Base-by-base conservation (phyloP, 2,329 filamentous ascomycete species). In the Orbilia oligospora region DNA sequence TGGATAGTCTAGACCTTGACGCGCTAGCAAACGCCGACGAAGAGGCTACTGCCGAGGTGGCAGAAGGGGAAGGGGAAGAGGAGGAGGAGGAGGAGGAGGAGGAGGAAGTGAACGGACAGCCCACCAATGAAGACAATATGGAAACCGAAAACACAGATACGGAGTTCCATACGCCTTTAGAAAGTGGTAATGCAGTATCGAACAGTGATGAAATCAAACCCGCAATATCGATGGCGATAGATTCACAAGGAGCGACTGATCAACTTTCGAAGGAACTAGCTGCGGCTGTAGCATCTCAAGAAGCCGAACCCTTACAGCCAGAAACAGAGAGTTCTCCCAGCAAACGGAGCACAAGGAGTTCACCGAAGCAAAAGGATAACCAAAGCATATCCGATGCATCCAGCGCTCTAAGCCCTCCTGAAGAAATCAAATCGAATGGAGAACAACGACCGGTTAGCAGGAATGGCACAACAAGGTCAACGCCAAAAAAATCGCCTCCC, bases 141-240 rank as follows among this genome's bases (percentile, higher is more conserved):
- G 75, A 78, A 41, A 72, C 68, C 22, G 75, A 72, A 65, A 72
- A 66, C 53, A 69, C 68, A 1, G 55, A 78, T 41, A 58, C 68
- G 12, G 75, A 72, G 46, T 78, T 78, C 30, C 63, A 64, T 51
- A 72, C 75, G 12, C 68, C 75, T 24, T 36, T 72, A 1, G 75
- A 72, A 20, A 64, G 48, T 10, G 44, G 41, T 14, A 61, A 58
- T 49, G 9, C 41, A 18, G 56, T n/a, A 51, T 16, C 20, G 5
- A 12, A 9, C 10, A 49, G 18, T 14, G 48, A 53, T 22, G 68
- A 72, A 8, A 33, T 33, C 20, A 56, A 64, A 22, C 8, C 53
- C 38, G 51, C 48, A 16, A 33, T 22, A 18, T 20, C 63, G 38
- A 64, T 67, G 24, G 20, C 36, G 51, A 61, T 56, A 27, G 68